phyloP scores from a whole-genome alignment of 139 green algal genomes.

The Coelastrella sp. region DNA sequence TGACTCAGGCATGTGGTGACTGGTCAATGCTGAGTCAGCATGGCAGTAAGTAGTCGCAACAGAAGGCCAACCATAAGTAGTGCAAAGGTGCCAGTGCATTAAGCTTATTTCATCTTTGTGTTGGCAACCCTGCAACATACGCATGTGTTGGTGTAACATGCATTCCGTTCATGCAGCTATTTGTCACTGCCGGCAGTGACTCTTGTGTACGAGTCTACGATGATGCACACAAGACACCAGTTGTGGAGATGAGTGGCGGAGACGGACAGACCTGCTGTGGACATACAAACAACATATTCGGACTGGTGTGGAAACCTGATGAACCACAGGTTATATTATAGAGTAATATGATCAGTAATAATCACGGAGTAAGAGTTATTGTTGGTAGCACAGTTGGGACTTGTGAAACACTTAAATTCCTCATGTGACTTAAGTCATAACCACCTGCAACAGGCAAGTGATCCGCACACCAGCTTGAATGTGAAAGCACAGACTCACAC shows the following conservation, averaged over 20 bases:
- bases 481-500: too few species aligned
- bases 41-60: too few species aligned
- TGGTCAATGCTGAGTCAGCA: too few species aligned
- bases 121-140: not conserved
- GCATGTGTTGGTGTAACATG: not conserved
- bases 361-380: too few species aligned
- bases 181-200: conserved; percentile 62
- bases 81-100: too few species aligned
- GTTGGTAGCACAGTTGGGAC: too few species aligned
- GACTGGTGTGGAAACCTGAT: conserved; percentile 56
- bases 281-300: conserved; percentile 63
- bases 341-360: not conserved
- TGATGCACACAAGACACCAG: conserved; percentile 40
- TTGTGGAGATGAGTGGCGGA: conserved; percentile 53
- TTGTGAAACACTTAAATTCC: too few species aligned
- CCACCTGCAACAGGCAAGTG: too few species aligned
- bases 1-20: too few species aligned
- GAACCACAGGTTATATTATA: conserved; percentile 51
- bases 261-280: conserved; percentile 52
- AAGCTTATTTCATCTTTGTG: not conserved
- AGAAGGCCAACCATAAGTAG: too few species aligned
- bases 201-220: conserved; percentile 67
- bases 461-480: too few species aligned
- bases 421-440: too few species aligned
- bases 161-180: conserved; percentile 41